These are phyloP conservation scores for Fusarium subglutinans DNA, from an alignment of 2,329 filamentous ascomycete species.

Conservation along the genomic window DNA sequence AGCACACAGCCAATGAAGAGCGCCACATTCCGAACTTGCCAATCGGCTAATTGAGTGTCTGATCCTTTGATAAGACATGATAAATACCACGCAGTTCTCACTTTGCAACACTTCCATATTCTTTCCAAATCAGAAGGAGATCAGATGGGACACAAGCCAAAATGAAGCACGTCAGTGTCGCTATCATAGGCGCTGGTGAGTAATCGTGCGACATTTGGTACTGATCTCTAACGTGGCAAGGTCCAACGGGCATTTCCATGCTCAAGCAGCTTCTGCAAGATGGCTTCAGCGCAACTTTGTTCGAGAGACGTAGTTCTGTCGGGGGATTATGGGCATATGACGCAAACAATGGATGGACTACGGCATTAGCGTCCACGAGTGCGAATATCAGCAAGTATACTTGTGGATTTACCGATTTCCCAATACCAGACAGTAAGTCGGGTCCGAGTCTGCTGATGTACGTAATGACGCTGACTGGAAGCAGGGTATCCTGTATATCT, in stretches of 20 bases:
- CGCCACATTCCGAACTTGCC: background rate
- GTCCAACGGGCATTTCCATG: conserved; percentile 24
- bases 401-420: conserved; percentile 21
- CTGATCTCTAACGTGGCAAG: background rate
- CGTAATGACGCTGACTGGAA: rapidly evolving
- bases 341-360: conserved; percentile 5
- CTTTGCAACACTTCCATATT: rapidly evolving
- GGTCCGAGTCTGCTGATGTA: rapidly evolving
- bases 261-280: conserved; percentile 20
- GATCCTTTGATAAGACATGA: background rate
- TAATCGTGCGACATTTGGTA: rapidly evolving
- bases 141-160: background rate
- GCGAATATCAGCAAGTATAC: conserved; percentile 29
- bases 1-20: background rate
- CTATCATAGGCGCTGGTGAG: conserved; percentile 5
- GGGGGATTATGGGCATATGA: conserved; percentile 16
- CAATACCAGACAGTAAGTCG: conserved; percentile 15
- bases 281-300: conserved; percentile 3
- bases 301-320: conserved; percentile 3
- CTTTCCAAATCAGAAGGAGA: rapidly evolving
- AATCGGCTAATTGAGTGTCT: background rate
- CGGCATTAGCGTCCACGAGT: background rate
- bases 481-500: conserved; percentile 14
- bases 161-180: background rate
- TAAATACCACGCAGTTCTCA: background rate